Evolutionary conservation across 305 asterid species (phyloP), one percentile per base, ranked within the genome.

Genomic region (Solanum chacoense): DNA sequence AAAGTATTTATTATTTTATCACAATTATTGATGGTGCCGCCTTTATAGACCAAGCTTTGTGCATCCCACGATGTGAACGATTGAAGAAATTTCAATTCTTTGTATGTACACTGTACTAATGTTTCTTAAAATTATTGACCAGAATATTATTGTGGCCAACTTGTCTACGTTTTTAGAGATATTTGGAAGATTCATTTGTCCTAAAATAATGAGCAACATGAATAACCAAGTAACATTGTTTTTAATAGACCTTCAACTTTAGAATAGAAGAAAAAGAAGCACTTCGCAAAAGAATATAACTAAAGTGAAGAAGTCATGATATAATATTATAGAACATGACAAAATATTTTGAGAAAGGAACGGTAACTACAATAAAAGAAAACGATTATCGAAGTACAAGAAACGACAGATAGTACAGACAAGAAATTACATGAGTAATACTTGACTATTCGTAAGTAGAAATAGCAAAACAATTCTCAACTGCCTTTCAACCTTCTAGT

Each of bases 381-480:
- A 8, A 63, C 0, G 6, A 63, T 22, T 63, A 59, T 22, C 3
- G 2, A 59, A 59, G 12, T 22, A 59, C 3, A 8, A 59, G 12
- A 22, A 59, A 63, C 3, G 1, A 22, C 71, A 8, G 6, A 22
- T 63, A 3, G 6, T 63, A 63, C 0, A 22, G 12, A 63, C 11
- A 8, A 63, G 0, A 63, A 63, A 63, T 0, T 63, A 63, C 0
- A 63, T 0, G 3, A 3, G 6, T 22, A 55, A 22, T 63, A 4
- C 26, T 63, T 0, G 12, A 63, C 6, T 3, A 59, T 59, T 8
- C 10, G 5, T 55, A 7, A 18, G 67, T 6, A 55, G 11, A 7
- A 20, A 55, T 55, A 55, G 10, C 67, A 7, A 55, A 55, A 55
- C 65, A 55, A 55, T 20, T 55, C 67, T 55, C 24, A 55, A 55